Evolutionary conservation across 2,329 filamentous ascomycete genomes (phyloP), one percentile per base, ranked within the genome.

Genomic region (Phialophora macrospora): DNA sequence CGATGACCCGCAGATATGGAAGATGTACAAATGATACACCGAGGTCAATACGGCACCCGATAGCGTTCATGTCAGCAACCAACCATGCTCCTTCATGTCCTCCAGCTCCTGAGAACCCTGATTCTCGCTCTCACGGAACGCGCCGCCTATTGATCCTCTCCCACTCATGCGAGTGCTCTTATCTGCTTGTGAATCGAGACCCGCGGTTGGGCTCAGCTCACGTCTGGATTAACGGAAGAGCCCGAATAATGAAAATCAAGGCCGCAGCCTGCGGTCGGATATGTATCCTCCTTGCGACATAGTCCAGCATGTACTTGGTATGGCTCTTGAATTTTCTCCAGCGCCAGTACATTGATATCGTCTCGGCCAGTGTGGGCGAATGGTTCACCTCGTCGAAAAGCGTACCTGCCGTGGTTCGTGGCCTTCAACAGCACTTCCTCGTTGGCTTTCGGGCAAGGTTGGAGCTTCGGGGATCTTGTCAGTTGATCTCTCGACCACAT

Each of bases 381-480:
- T 11, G 3, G 3, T 14, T 70, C 49, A 62, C 4, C 24, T 22
- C n/a, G 46, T 17, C 14, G 58, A 60, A 30, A 67, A 65, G 17
- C 60, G 64, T 20, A 68, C 62, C 26, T 70, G 68, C 28, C 64
- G 62, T 26, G 68, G 64, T 22, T 58, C 54, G 44, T 70, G 65
- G 7, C 69, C 69, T 57, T 71, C 69, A 41, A 71, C 34, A 30
- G 44, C 24, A 57, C 48, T 48, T 38, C 14, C 22, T 30, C 48
- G 55, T 26, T 56, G 62, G 20, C 56, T 60, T 60, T 22, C 38
- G 52, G 49, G 65, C 61, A 63, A 59, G 8, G 58, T 62, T 55
- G 56, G 67, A 24, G 66, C 38, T 20, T 63, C 41, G 9, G 66
- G 62, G 22, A 63, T 58, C 12, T n/a, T 12, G 46, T 65, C 51